These are phyloP conservation scores for Glaciozyma antarctica DNA, from an alignment of 768 basidiomycete species.

Conservation along the genomic window DNA sequence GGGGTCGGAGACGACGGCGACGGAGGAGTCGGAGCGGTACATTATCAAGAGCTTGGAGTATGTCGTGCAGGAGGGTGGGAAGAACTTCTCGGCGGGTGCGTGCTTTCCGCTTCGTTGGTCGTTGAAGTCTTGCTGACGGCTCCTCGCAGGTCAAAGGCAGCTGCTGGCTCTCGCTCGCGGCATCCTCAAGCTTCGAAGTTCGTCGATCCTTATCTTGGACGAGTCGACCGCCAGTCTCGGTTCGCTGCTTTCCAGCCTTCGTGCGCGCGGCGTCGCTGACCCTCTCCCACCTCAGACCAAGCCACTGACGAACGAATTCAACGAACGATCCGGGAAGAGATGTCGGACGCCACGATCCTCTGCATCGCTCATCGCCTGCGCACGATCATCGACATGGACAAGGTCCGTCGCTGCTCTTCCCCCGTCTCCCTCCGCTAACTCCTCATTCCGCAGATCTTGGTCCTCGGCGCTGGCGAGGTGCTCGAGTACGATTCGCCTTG, in stretches of 20 bases:
- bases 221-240: constrained; percentile 35
- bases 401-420: background rate
- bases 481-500: constrained; percentile 66
- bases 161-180: constrained; percentile 36
- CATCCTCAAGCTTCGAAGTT: constrained; percentile 28
- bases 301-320: constrained; percentile 48
- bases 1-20: constrained; percentile 11
- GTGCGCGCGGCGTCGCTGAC: background rate
- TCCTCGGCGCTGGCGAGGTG: constrained; percentile 55
- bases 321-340: constrained; percentile 61
- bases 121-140: background rate
- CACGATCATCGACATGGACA: constrained; percentile 13
- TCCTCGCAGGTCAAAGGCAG: constrained; percentile 30
- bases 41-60: constrained; percentile 31
- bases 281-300: constrained; percentile 11
- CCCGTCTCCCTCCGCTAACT: background rate
- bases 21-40: constrained; percentile 14
- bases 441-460: constrained; percentile 38
- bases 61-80: constrained; percentile 31
- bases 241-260: background rate
- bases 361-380: constrained; percentile 55
- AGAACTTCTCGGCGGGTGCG: constrained; percentile 35
- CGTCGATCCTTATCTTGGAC: constrained; percentile 35
- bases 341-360: constrained; percentile 61
- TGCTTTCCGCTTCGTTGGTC: background rate